Evolutionary conservation across 345 rosid genomes (phyloP), one percentile per base, ranked within the genome.

Genomic region (Diplotaxis tenuifolia): DNA sequence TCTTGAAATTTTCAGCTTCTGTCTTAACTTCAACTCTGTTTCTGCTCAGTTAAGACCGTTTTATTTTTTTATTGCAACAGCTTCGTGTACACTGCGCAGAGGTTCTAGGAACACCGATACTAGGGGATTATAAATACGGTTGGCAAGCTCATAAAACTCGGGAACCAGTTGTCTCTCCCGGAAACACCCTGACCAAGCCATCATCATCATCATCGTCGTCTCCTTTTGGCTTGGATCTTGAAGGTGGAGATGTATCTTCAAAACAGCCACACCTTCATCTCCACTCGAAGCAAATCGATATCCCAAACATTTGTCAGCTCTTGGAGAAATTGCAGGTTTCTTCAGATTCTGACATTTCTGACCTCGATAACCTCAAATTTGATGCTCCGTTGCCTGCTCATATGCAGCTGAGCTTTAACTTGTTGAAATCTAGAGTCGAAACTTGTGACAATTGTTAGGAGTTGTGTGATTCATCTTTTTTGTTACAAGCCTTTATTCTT

Each of bases 21-120:
- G 7, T 1, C 67, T 23, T 3, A 23, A 23, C 25, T 23, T 23
- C 3, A 23, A 1, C 25, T 36, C 40, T 49, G 21, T 45, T 59
- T 23, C 25, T 23, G 25, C 25, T 23, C 25, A 3, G 1, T 23
- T 23, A 23, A 1, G 3, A 23, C 25, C 3, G 20, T 23, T 23
- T 19, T 54, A 10, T 56, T 9, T 78, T 42, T 12, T n/a, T 42
- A 1, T 31, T 68, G 70, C 75, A 20, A 49, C 84, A 94, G 97
- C 87, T 94, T 25, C 92, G 96, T 10, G 98, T 94, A 68, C 98
- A 94, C 75, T 91, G 97, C 75, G 97, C 97, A 27, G 95, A 91
- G 72, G 90, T 87, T 56, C 70, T 93, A 73, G 92, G 96, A 59
- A 90, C 98, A 32, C 97, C 98, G 3, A 88, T 94, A 74, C 87